A percentile compares a stretch with the other conserved stretches of the same genome.
Evolutionary conservation across 2,329 filamentous ascomycete genomes (phyloP).

Genomic region (Monosporascus sp.): DNA sequence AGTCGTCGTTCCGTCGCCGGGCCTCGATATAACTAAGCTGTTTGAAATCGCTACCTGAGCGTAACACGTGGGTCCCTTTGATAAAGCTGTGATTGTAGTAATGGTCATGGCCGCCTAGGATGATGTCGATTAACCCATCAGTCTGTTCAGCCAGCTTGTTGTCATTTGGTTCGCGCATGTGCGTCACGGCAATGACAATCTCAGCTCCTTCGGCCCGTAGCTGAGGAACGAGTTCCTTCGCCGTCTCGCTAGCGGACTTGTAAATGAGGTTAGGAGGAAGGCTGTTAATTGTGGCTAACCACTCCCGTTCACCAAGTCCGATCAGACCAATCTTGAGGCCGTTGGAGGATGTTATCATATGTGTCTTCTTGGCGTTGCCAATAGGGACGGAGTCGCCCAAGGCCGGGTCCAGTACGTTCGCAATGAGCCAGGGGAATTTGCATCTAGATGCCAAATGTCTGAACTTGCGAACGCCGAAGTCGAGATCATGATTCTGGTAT

Average conservation of each 20-base stretch:
- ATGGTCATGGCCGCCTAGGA: slow-evolving; percentile 86
- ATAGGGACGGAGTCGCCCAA: slow-evolving; percentile 70
- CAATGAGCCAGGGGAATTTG: slow-evolving; percentile 82
- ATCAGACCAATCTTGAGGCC: slow-evolving; percentile 83
- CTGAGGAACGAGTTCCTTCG: slow-evolving; percentile 66
- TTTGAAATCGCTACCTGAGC: slow-evolving; percentile 88
- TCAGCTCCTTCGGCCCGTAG: slow-evolving; percentile 74
- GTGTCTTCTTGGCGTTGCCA: slow-evolving; percentile 68
- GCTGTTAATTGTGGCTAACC: slow-evolving; percentile 83
- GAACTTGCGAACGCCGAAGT: slow-evolving; percentile 83
- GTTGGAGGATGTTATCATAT: slow-evolving; percentile 73
- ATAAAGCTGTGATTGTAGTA: slow-evolving; percentile 75
- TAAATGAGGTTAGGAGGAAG: slow-evolving; percentile 79
- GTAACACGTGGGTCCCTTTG: slow-evolving; percentile 76
- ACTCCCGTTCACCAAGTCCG: slow-evolving; percentile 80
- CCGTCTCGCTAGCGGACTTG: slow-evolving; percentile 70
- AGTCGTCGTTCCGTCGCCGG: slow-evolving; percentile 41
- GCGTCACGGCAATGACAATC: slow-evolving; percentile 75
- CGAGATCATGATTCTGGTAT: slow-evolving; percentile 77
- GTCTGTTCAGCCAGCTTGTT: slow-evolving; percentile 75
- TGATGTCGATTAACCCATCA: slow-evolving; percentile 71
- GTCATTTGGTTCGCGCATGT: slow-evolving; percentile 86
- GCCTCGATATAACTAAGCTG: slow-evolving; percentile 85
- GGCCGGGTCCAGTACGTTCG: slow-evolving; percentile 80
- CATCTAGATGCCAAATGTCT: slow-evolving; percentile 67